A percentile compares a stretch with the other conserved stretches of the same genome.
These are phyloP conservation scores for Nemania abortiva DNA, from an alignment of 2,329 filamentous ascomycete genomes.

Conservation along the genomic window DNA sequence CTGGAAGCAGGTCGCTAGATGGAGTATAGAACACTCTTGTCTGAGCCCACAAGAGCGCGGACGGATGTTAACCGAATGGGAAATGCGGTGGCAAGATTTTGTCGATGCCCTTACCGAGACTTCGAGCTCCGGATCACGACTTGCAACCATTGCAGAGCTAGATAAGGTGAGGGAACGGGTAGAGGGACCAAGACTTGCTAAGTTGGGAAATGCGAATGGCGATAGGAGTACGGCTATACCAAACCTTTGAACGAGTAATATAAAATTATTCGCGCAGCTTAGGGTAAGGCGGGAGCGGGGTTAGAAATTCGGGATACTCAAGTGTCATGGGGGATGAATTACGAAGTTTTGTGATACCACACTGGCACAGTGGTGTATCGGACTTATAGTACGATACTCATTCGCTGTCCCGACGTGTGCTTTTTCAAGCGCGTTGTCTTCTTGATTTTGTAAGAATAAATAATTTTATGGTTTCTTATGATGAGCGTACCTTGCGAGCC, in stretches of 20 bases:
- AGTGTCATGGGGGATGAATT: not conserved
- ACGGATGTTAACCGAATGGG: slow-evolving; percentile 60
- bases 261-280: not conserved
- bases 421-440: not conserved
- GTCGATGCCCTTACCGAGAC: slow-evolving; percentile 60
- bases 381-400: too few species aligned
- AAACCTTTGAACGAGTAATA: not conserved
- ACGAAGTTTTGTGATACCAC: too few species aligned
- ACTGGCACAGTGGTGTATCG: too few species aligned
- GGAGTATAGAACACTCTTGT: slow-evolving; percentile 73
- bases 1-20: slow-evolving; percentile 75
- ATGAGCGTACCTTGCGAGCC: too few species aligned
- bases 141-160: not conserved
- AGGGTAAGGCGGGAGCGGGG: not conserved
- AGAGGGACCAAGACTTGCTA: slow-evolving; percentile 48
- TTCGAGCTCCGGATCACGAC: not conserved
- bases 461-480: not conserved
- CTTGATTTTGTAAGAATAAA: not conserved
- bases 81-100: slow-evolving; percentile 63
- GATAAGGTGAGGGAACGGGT: slow-evolving; percentile 53
- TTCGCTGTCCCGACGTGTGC: too few species aligned
- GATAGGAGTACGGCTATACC: not conserved
- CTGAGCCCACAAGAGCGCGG: slow-evolving; percentile 59
- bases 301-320: not conserved
- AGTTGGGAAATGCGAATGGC: slow-evolving; percentile 16